A percentile compares a stretch with the other conserved stretches of the same genome.
Evolutionary conservation across 345 rosid genomes (phyloP).

Genomic region (Mangifera indica): DNA sequence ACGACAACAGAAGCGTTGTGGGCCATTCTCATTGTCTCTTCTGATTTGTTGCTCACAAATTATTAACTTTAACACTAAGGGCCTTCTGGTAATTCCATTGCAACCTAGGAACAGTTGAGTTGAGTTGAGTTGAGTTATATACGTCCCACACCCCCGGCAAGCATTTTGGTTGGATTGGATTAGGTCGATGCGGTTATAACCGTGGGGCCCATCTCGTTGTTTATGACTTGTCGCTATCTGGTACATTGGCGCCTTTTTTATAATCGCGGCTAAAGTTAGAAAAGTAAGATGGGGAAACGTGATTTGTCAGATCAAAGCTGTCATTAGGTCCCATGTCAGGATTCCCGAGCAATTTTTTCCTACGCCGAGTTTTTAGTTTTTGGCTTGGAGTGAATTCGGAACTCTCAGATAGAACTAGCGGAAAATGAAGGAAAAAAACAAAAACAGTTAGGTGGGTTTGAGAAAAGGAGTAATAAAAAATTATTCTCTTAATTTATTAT

Average conservation of each 20-base stretch:
- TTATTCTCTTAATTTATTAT: too few relatives aligned
- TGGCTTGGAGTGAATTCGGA: neutral
- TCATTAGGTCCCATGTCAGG: constrained; percentile 28
- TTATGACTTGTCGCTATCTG: constrained; percentile 14
- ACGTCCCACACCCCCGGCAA: too few relatives aligned
- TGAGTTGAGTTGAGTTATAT: too few relatives aligned
- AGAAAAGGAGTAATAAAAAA: too few relatives aligned
- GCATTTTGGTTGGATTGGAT: too few relatives aligned
- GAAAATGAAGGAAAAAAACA: too few relatives aligned
- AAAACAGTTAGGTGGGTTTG: too few relatives aligned
- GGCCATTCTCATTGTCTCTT: constrained; percentile 8
- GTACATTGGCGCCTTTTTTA: constrained; percentile 4
- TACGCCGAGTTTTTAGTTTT: constrained; percentile 10
- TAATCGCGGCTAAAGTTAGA: neutral
- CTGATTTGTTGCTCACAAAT: too few relatives aligned
- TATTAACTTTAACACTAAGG: too few relatives aligned
- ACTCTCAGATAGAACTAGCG: too few relatives aligned
- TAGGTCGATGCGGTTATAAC: neutral
- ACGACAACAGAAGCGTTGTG: neutral
- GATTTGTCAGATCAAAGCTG: constrained; percentile 34
- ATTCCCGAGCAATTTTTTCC: constrained; percentile 9
- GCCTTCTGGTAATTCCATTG: neutral
- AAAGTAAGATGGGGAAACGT: constrained; percentile 16
- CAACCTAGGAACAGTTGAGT: constrained; percentile 10
- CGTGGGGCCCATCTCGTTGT: constrained; percentile 18